Base-by-base conservation (phyloP, 306 rosid genomes). In the Lathyrus aphaca region DNA sequence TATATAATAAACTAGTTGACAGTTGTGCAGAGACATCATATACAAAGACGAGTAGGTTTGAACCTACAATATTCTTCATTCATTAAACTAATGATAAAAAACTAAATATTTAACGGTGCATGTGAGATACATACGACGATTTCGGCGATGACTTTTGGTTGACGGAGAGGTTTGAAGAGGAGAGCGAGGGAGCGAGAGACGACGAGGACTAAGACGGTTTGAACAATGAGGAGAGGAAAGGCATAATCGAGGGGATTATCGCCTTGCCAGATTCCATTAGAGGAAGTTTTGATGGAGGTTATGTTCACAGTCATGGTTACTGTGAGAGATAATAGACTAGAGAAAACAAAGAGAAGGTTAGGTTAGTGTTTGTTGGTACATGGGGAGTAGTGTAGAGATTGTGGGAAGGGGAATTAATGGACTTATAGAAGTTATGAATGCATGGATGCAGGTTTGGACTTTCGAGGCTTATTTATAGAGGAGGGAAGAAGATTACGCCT, bases 91-190 rank as follows among this genome's bases (percentile, higher is more conserved):
- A 0, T 23, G 3, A 1, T 1, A 25, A 25, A 30, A 5, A 30
- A 30, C 6, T 30, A 30, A 30, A 30, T 5, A 30, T 30, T 4
- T 7, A 35, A 7, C 10, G 6, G 39, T 35, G 39, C 39, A 35
- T 35, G 39, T 35, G 39, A 35, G 39, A 3, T 15, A 63, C 85
- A 0, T 81, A 87, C 95, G 2, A 84, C 74, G 6, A 92, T 92
- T 37, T 92, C 98, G 0, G 95, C 96, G 0, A 92, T 86, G 75
- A 89, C 98, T 82, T 85, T 89, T 25, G 96, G 98, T 44, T 92
- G 96, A 5, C 89, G 92, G 69, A 92, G 95, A 25, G 98, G 95
- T 63, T 92, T 92, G 82, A 89, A 69, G 46, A 87, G 79, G 64
- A 89, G 71, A 5, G 89, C 81, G 12, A 92, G 92, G 82, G 67